Evolutionary conservation across 2,329 filamentous ascomycete species (phyloP).

Genomic region (Sclerotinia minor): DNA sequence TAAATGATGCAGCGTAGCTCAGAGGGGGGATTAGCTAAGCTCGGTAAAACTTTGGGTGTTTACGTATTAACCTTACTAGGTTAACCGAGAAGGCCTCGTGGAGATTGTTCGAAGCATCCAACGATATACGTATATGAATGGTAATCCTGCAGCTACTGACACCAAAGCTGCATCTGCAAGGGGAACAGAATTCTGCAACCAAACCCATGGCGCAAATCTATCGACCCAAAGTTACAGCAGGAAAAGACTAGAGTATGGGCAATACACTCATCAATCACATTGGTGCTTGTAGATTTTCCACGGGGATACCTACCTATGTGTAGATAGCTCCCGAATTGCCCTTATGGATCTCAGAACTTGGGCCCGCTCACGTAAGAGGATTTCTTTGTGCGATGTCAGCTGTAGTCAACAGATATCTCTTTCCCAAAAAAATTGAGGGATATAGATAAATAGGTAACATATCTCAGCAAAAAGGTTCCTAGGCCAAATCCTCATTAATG

Average conservation of each 20-base stretch:
- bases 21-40: constrained; percentile 9
- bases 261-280: no score
- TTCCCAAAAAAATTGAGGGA: no score
- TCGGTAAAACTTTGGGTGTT: constrained; percentile 10
- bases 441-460: neutral
- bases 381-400: neutral
- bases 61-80: neutral
- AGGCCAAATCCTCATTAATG: neutral
- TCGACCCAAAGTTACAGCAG: no score
- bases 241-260: neutral
- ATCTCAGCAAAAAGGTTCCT: neutral
- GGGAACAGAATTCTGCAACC: no score
- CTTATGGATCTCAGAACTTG: neutral
- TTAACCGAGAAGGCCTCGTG: no score
- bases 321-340: neutral
- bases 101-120: no score
- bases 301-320: no score
- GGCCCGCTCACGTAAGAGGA: neutral
- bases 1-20: neutral
- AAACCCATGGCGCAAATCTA: neutral
- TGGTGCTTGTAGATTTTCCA: neutral
- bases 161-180: no score
- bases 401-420: no score
- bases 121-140: no score
- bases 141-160: neutral